Base-by-base conservation (phyloP, 208 protist species). In the Vickermania spadyakhi region DNA sequence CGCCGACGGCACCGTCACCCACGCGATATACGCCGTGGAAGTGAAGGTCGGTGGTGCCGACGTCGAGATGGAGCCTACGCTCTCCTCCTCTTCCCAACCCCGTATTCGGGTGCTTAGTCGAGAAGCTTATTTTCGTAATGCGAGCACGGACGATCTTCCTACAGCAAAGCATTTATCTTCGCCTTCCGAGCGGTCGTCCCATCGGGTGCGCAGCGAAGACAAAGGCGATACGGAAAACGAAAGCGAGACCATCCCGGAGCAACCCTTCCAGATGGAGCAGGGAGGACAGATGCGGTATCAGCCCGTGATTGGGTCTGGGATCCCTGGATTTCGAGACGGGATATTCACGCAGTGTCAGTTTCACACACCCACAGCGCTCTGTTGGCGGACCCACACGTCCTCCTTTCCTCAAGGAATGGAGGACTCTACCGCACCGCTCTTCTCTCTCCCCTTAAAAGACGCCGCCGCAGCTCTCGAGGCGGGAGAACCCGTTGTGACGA, bases 331-430 rank as follows among this genome's bases (percentile, higher is more conserved):
- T 59, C 68, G 84, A 13, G 84, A 91, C 36, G 84, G 84, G 14
- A 68, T 80, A 36, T 88, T 91, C 70, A 74, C 73, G 29, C 53
- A 76, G 7, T 79, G 79, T 1, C 84, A 80, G 31, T 87, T 91
- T 63, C 54, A 72, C 45, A 52, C 55, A 0, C 84, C 84, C 4
- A 75, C 68, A 21, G 67, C 84, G n/a, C 60, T 91, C n/a, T 91
- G 84, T 65, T 91, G 84, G 81, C 77, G 75, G 26, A 60, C 13
- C 22, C 11, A 59, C 11, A 55, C 13, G 13, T 11, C 51, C n/a
- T 5, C 5, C 11, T 7, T 28, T 23, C 5, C 5, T 23, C 21
- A 7, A 26, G 7, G n/a, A 7, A 22, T 23, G 13, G 51, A 5
- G 7, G 51, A 5, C 26, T 7, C 51, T 55, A 22, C 25, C 21